phyloP scores from a whole-genome alignment of 148 eudicot genomes.

The Drosera capensis region DNA sequence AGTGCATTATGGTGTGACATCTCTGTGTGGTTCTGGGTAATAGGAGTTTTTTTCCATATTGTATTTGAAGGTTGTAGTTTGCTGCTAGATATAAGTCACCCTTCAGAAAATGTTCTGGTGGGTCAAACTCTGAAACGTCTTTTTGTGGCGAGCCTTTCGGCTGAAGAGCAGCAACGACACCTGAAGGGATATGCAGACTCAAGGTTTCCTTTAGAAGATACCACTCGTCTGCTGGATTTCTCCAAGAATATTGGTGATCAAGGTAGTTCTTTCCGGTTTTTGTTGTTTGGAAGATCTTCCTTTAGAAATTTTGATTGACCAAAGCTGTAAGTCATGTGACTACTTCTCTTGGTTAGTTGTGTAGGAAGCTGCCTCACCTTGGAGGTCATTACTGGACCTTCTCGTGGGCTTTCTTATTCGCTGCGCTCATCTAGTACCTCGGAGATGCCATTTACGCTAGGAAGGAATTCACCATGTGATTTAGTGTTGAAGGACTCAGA shows the following conservation, averaged over 20 bases:
- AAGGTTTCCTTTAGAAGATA: constrained; percentile 19
- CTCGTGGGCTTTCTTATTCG: constrained; percentile 45
- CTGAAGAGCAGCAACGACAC: constrained; percentile 28
- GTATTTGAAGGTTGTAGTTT: constrained; percentile 39
- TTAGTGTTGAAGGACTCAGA: constrained; percentile 68
- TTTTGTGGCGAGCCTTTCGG: constrained; percentile 7
- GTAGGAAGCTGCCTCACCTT: constrained; percentile 79
- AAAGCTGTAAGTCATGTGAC: constrained; percentile 39
- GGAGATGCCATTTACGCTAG: constrained; percentile 79
- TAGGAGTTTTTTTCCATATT: background rate
- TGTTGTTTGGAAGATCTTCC: background rate
- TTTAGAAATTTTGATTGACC: constrained; percentile 6
- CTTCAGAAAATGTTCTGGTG: constrained; percentile 37
- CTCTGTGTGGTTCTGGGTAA: background rate
- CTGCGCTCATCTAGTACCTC: constrained; percentile 46
- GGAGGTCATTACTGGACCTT: constrained; percentile 86
- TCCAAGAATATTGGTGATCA: constrained; percentile 21
- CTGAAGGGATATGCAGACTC: constrained; percentile 27
- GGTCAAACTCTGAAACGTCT: constrained; percentile 78
- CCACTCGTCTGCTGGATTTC: constrained; percentile 12
- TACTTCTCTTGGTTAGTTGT: constrained; percentile 59
- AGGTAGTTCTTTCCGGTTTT: constrained; percentile 23
- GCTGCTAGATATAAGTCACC: constrained; percentile 42
- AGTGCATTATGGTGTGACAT: background rate
- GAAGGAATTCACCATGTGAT: constrained; percentile 83